Evolutionary conservation across 2,329 filamentous ascomycete genomes (phyloP).

Genomic region (Aspergillus texensis): DNA sequence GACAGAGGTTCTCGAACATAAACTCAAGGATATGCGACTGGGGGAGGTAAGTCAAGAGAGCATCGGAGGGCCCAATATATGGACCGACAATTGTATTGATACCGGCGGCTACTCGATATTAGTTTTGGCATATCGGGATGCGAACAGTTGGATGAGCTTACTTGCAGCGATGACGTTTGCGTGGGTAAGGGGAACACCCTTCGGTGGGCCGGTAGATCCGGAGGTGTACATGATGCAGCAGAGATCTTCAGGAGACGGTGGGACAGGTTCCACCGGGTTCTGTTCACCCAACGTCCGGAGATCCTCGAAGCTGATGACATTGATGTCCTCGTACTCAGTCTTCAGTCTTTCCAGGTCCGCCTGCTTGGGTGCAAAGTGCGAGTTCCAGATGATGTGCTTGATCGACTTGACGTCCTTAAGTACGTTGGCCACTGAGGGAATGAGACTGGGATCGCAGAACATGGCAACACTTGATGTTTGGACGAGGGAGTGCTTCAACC

Average conservation of each 20-base stretch:
- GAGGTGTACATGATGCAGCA: slow-evolving; percentile 86
- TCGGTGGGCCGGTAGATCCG: slow-evolving; percentile 84
- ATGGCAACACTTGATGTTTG: slow-evolving; percentile 81
- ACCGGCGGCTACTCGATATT: slow-evolving; percentile 67
- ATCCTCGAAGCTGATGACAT: slow-evolving; percentile 59
- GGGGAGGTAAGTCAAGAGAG: slow-evolving; percentile 86
- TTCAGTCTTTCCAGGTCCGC: slow-evolving; percentile 58
- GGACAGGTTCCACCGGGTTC: slow-evolving; percentile 70
- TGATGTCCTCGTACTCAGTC: slow-evolving; percentile 55
- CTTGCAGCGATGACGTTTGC: slow-evolving; percentile 76
- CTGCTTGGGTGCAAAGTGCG: slow-evolving; percentile 54
- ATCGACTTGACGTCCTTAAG: slow-evolving; percentile 59
- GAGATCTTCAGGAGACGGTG: slow-evolving; percentile 73
- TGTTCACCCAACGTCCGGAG: slow-evolving; percentile 60
- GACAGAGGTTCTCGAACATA: slow-evolving; percentile 86
- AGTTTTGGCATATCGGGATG: slow-evolving; percentile 10
- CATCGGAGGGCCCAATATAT: slow-evolving; percentile 75
- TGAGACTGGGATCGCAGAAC: slow-evolving; percentile 81
- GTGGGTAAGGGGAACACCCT: slow-evolving; percentile 84
- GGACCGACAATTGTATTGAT: slow-evolving; percentile 76
- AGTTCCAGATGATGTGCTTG: slow-evolving; percentile 62
- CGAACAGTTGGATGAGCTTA: slow-evolving; percentile 43
- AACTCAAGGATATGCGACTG: slow-evolving; percentile 97
- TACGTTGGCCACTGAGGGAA: slow-evolving; percentile 61
- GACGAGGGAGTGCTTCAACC: slow-evolving; percentile 80